Evolutionary conservation across 164 flowering plant genomes (phyloP).

Genomic region (Amborella trichopoda): DNA sequence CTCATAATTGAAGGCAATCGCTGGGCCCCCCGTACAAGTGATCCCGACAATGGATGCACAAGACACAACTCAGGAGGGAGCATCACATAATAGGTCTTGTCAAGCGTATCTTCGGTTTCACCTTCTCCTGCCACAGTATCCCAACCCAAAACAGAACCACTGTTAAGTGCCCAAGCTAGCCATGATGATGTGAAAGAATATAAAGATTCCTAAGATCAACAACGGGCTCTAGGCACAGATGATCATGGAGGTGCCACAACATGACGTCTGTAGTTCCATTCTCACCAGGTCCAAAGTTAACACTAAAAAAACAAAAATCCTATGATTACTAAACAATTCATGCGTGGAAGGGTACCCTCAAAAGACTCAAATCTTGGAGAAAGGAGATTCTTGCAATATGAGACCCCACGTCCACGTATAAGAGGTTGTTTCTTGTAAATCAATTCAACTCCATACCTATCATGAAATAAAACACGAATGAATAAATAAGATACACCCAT

Average conservation of each 20-base stretch:
- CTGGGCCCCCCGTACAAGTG: conserved; percentile 95
- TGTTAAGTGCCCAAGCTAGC: too few species aligned
- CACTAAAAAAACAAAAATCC: too few species aligned
- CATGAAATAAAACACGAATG: conserved; percentile 14
- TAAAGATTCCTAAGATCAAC: too few species aligned
- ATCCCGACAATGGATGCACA: conserved; percentile 90
- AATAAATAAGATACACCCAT: too few species aligned
- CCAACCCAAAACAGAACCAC: too few species aligned
- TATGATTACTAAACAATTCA: too few species aligned
- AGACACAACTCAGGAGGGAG: conserved; percentile 95
- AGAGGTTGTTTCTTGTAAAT: conserved; percentile 72
- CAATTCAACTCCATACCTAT: conserved; percentile 90
- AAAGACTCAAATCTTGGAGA: conserved; percentile 96
- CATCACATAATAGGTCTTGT: conserved; percentile 89
- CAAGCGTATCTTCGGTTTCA: conserved; percentile 66
- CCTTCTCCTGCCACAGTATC: conserved; percentile 35
- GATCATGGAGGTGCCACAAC: too few species aligned
- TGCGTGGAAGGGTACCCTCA: too few species aligned
- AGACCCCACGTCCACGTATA: conserved; percentile 91
- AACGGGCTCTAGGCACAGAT: too few species aligned
- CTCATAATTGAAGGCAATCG: conserved; percentile 94
- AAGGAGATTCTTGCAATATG: conserved; percentile 94
- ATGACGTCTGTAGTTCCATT: too few species aligned
- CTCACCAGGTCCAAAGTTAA: too few species aligned
- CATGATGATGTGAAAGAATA: too few species aligned